phyloP scores from a whole-genome alignment of 2,329 filamentous ascomycete species.

The Aspergillus niger region DNA sequence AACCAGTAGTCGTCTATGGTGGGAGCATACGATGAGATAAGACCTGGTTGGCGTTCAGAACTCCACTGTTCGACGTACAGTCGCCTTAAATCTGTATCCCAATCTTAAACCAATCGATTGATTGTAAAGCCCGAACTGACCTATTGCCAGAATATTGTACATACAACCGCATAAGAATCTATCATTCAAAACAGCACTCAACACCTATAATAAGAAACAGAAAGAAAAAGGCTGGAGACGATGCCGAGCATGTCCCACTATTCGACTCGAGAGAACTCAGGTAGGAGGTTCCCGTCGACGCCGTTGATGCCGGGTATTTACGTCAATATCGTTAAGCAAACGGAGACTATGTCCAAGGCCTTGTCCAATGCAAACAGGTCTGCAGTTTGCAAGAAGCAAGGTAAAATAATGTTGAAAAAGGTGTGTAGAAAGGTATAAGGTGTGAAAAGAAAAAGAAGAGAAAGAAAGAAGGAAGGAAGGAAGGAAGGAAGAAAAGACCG shows the following conservation, averaged over 20 bases:
- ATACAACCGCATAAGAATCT: conserved; percentile 22
- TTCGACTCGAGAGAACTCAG: conserved; percentile 24
- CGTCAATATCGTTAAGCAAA: conserved; percentile 28
- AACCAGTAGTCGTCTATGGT: too few species aligned
- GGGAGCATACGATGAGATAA: too few species aligned
- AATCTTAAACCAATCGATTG: background rate
- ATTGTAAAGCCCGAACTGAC: background rate
- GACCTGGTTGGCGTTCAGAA: too few species aligned
- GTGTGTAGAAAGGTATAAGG: background rate
- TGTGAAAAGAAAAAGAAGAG: background rate
- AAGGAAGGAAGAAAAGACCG: background rate
- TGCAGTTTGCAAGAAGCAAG: conserved; percentile 8
- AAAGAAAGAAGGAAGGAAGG: background rate
- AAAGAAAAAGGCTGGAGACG: conserved; percentile 19
- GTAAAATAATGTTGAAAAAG: background rate
- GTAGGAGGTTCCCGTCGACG: conserved; percentile 24
- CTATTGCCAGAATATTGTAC: conserved; percentile 25
- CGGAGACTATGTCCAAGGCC: conserved; percentile 22
- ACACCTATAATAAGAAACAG: conserved; percentile 18
- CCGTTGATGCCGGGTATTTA: conserved; percentile 32
- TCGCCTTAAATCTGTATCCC: background rate
- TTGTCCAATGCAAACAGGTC: conserved; percentile 17
- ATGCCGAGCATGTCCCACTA: conserved; percentile 24
- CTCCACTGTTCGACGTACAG: background rate
- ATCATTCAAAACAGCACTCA: conserved; percentile 17